phyloP scores from a whole-genome alignment of 306 rosid species.

The Alnus glutinosa region DNA sequence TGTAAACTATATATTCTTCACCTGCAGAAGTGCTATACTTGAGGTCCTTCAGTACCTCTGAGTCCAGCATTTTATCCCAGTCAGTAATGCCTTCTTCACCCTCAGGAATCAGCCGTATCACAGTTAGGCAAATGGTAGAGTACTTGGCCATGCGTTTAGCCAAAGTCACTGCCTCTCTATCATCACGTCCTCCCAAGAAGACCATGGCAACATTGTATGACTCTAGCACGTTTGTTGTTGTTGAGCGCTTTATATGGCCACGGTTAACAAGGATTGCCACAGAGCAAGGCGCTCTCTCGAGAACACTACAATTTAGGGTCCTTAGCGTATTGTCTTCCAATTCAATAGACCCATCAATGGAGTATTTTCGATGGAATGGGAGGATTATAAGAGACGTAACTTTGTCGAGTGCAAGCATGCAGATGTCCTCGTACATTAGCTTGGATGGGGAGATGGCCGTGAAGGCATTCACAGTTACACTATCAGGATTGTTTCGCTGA shows the following conservation, averaged over 20 bases:
- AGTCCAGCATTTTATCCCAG: conserved; percentile 32
- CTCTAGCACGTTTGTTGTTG: conserved; percentile 18
- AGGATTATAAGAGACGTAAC: conserved; percentile 51
- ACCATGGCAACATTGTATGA: conserved; percentile 44
- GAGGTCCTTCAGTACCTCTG: conserved; percentile 26
- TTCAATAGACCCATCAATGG: conserved; percentile 47
- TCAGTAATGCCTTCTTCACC: neutral
- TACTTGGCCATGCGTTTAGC: conserved; percentile 49
- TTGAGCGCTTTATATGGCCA: conserved; percentile 34
- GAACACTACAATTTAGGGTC: conserved; percentile 43
- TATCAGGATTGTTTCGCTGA: conserved; percentile 29
- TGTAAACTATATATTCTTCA: conserved; percentile 25
- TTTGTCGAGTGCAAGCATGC: conserved; percentile 61
- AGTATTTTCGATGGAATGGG: conserved; percentile 66
- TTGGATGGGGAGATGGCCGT: conserved; percentile 60
- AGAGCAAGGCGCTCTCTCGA: conserved; percentile 70
- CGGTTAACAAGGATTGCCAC: conserved; percentile 53
- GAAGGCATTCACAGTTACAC: conserved; percentile 37
- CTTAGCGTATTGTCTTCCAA: conserved; percentile 41
- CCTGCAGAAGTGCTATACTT: neutral
- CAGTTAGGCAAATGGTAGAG: conserved; percentile 31
- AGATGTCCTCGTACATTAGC: conserved; percentile 69
- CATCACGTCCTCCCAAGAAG: conserved; percentile 73
- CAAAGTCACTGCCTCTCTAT: conserved; percentile 55
- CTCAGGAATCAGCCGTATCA: conserved; percentile 29